Evolutionary conservation across 1,284 basidiomycete species (phyloP).

Genomic region (Pseudozyma pruni): DNA sequence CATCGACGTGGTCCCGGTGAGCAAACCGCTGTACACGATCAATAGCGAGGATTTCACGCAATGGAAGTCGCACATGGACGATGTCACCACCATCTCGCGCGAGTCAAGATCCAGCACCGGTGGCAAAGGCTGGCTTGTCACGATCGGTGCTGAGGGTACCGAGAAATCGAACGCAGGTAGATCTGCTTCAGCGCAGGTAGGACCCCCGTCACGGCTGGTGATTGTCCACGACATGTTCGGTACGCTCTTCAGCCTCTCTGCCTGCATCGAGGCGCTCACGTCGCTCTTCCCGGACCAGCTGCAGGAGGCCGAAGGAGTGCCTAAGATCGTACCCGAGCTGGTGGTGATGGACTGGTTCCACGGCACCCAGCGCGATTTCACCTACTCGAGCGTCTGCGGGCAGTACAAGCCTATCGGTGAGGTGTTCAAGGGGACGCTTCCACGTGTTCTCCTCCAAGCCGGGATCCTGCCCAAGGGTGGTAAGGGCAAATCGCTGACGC

Average conservation of each 20-base stretch:
- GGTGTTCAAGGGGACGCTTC: constrained; percentile 54
- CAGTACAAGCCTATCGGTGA: constrained; percentile 52
- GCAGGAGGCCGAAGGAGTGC: constrained; percentile 17
- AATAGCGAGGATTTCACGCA: constrained; percentile 60
- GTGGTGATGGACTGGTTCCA: constrained; percentile 64
- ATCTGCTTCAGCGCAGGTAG: constrained; percentile 2
- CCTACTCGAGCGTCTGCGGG: constrained; percentile 49
- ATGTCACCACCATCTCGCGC: constrained; percentile 38
- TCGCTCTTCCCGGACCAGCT: constrained; percentile 49
- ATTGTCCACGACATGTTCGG: constrained; percentile 64
- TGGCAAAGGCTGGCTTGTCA: constrained; percentile 50
- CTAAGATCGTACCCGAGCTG: constrained; percentile 52
- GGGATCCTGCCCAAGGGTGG: constrained; percentile 36
- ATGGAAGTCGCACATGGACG: constrained; percentile 55
- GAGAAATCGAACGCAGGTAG: constrained; percentile 19
- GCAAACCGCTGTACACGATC: constrained; percentile 57
- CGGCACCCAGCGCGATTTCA: constrained; percentile 56
- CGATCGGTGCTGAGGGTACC: constrained; percentile 46
- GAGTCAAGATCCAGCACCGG: constrained; percentile 29
- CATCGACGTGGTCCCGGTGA: constrained; percentile 22
- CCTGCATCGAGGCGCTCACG: constrained; percentile 44
- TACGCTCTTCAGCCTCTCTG: constrained; percentile 52
- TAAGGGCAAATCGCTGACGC: constrained; percentile 13
- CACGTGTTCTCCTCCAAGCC: constrained; percentile 54
- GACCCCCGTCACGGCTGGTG: constrained; percentile 34